A percentile compares a stretch with the other conserved stretches of the same genome.
Evolutionary conservation across 2,329 filamentous ascomycete species (phyloP).

Genomic region (Aspergillus vadensis): DNA sequence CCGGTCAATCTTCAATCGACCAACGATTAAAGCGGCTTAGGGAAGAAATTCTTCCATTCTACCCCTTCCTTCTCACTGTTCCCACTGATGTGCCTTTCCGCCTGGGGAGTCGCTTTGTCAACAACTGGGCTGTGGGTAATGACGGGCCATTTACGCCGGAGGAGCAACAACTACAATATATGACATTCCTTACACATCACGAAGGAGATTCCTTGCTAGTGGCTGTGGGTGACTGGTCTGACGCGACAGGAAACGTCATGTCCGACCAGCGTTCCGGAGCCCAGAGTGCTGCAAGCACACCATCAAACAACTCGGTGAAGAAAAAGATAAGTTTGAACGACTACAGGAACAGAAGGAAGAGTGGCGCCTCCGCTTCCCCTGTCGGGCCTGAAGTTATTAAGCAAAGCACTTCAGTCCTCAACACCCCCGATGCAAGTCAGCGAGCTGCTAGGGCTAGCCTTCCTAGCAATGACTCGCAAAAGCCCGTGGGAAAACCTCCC

Average conservation of each 20-base stretch:
- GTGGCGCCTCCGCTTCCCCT: constrained; percentile 31
- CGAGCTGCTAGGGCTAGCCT: constrained; percentile 22
- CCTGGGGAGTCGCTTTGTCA: constrained; percentile 44
- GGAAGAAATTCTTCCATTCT: constrained; percentile 45
- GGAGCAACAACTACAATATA: constrained; percentile 63
- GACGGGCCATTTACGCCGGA: constrained; percentile 56
- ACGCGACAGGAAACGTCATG: constrained; percentile 50
- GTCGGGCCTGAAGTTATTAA: constrained; percentile 25
- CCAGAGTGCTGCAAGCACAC: constrained; percentile 44
- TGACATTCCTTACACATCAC: constrained; percentile 63
- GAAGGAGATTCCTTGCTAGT: constrained; percentile 55
- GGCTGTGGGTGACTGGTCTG: constrained; percentile 57
- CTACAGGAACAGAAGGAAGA: constrained; percentile 60
- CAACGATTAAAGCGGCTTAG: constrained; percentile 43
- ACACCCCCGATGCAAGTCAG: constrained; percentile 24
- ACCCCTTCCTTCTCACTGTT: constrained; percentile 50
- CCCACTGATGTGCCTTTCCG: constrained; percentile 51
- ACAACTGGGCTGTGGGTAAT: constrained; percentile 51
- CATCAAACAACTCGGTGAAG: constrained; percentile 48
- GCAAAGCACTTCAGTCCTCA: constrained; percentile 20
- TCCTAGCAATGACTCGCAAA: constrained; percentile 20
- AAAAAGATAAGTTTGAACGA: constrained; percentile 65
- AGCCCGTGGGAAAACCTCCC: constrained; percentile 11
- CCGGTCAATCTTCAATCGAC: constrained; percentile 36
- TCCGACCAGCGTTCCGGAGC: constrained; percentile 43